phyloP scores from a whole-genome alignment of 208 protist genomes.

The Polymyxa betae region DNA sequence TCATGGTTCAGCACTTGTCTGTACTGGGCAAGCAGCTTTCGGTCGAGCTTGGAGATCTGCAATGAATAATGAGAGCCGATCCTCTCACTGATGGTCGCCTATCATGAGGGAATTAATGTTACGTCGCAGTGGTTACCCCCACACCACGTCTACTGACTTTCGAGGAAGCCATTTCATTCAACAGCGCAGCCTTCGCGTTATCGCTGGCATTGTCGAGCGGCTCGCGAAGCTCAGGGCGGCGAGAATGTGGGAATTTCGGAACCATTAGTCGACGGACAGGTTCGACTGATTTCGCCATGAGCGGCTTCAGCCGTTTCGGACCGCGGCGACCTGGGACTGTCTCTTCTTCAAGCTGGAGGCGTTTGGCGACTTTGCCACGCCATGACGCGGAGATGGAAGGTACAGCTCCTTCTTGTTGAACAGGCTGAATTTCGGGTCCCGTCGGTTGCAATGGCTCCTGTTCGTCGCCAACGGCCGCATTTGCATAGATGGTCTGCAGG shows the following conservation, averaged over 20 bases:
- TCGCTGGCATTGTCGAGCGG: too few relatives aligned
- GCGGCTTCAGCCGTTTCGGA: not conserved
- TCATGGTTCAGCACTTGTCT: not conserved
- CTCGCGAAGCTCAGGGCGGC: not conserved
- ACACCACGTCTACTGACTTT: too few relatives aligned
- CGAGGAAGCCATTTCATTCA: too few relatives aligned
- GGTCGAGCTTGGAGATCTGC: not conserved
- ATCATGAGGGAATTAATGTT: too few relatives aligned
- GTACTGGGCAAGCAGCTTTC: not conserved
- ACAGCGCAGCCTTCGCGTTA: too few relatives aligned
- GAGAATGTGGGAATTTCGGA: conserved; percentile 12
- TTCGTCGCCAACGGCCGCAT: conserved; percentile 28
- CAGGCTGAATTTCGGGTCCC: not conserved
- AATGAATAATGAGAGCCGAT: conserved; percentile 28
- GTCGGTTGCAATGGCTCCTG: not conserved
- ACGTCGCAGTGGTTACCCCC: too few relatives aligned
- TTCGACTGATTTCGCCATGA: not conserved
- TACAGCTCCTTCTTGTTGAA: not conserved
- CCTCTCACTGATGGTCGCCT: conserved; percentile 31
- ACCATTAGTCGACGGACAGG: not conserved
- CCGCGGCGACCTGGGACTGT: not conserved
- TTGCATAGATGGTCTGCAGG: conserved; percentile 41
- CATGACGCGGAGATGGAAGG: not conserved
- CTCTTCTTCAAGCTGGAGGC: not conserved
- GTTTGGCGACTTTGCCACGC: not conserved